Evolutionary conservation across 169 alveolate species (phyloP).

Genomic region (Plasmodium knowlesi): DNA sequence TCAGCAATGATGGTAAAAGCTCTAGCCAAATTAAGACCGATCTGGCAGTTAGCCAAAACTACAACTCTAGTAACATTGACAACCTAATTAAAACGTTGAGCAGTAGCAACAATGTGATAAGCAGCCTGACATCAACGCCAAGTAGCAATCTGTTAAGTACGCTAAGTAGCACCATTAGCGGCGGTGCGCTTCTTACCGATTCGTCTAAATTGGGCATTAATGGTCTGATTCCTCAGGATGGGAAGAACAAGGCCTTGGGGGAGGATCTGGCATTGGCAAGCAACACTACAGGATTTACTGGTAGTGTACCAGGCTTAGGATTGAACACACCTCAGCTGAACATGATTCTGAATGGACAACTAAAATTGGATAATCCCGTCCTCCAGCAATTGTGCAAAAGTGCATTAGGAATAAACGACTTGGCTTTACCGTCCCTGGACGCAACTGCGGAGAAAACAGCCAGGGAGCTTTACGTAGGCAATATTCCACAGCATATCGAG

Average conservation of each 20-base stretch:
- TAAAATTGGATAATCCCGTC: not conserved
- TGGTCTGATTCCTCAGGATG: not conserved
- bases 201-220: not conserved
- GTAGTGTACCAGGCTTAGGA: not conserved
- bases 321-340: conserved; percentile 22
- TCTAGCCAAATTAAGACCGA: not conserved
- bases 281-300: not conserved
- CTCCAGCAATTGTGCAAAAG: conserved; percentile 30
- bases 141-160: conserved; percentile 3
- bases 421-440: conserved; percentile 33
- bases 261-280: not conserved
- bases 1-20: not conserved
- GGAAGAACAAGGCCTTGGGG: not conserved
- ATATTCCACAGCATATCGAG: conserved; percentile 83
- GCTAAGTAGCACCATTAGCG: not conserved
- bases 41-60: not conserved
- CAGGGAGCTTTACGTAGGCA: conserved; percentile 88
- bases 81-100: conserved; percentile 34
- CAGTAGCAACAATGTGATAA: not conserved
- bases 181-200: not conserved
- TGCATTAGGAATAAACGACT: conserved; percentile 8
- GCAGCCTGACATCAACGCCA: not conserved
- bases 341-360: conserved; percentile 25
- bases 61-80: conserved; percentile 13
- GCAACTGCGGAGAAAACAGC: conserved; percentile 78